Evolutionary conservation across 2,329 filamentous ascomycete genomes (phyloP).

Genomic region (Pseudogymnoascus sp.): DNA sequence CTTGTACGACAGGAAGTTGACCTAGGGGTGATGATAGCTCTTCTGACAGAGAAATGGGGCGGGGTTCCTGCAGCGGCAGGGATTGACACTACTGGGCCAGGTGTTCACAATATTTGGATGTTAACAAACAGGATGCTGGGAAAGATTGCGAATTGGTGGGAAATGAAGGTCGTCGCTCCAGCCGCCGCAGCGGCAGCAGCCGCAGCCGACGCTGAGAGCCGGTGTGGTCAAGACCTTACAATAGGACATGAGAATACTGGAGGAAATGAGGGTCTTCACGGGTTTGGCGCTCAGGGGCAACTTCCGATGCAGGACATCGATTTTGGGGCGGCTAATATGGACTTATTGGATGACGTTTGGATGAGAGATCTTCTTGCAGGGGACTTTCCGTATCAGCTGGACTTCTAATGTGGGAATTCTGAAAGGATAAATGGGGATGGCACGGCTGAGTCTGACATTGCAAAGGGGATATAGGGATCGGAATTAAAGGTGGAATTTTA

Average conservation of each 20-base stretch:
- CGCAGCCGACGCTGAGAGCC: background rate
- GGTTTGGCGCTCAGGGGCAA: background rate
- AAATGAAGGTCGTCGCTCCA: background rate
- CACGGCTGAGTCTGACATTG: background rate
- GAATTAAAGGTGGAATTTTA: background rate
- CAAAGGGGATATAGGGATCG: background rate
- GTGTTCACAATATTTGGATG: background rate
- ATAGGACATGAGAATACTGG: background rate
- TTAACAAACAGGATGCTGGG: slow-evolving; percentile 1
- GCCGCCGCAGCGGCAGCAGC: background rate
- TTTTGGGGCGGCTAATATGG: slow-evolving; percentile 1
- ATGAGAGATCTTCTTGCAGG: slow-evolving; percentile 6
- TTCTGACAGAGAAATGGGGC: background rate
- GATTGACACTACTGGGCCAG: background rate
- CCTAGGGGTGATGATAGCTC: background rate
- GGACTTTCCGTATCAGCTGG: slow-evolving; percentile 3
- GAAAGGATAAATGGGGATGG: background rate
- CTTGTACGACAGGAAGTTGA: background rate
- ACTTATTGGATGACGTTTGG: background rate
- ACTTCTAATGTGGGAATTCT: background rate
- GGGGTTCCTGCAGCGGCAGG: background rate
- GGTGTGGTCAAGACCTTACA: background rate
- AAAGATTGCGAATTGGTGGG: background rate
- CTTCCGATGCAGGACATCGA: background rate
- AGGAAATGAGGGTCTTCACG: background rate